Evolutionary conservation across 148 eudicot genomes (phyloP).

Genomic region (Vaccinium corymbosum): DNA sequence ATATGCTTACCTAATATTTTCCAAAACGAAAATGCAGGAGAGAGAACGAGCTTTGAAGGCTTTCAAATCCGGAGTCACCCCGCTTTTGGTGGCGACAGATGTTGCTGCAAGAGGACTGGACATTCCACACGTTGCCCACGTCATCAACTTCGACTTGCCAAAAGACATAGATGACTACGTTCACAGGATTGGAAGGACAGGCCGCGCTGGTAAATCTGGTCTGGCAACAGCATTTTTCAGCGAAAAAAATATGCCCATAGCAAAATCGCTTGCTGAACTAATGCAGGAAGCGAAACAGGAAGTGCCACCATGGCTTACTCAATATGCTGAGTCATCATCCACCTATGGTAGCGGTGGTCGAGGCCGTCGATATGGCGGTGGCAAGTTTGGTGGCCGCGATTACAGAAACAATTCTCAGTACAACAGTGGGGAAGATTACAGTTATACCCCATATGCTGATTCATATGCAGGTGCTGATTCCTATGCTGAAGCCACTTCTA

Average conservation of each 20-base stretch:
- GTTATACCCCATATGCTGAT: constrained; percentile 30
- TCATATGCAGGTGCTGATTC: constrained; percentile 14
- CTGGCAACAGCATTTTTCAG: constrained; percentile 73
- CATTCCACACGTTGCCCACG: constrained; percentile 69
- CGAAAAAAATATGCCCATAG: constrained; percentile 48
- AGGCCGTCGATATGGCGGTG: constrained; percentile 34
- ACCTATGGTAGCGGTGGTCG: constrained; percentile 26
- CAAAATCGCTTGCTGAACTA: constrained; percentile 54
- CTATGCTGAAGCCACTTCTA: neutral
- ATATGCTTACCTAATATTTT: neutral
- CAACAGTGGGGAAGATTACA: constrained; percentile 13
- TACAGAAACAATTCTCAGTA: constrained; percentile 28
- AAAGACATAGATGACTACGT: constrained; percentile 65
- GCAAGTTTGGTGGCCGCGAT: constrained; percentile 56
- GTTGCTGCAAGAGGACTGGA: constrained; percentile 76
- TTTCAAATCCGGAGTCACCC: constrained; percentile 63
- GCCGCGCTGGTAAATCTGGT: constrained; percentile 76
- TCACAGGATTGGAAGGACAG: constrained; percentile 74
- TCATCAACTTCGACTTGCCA: constrained; percentile 70
- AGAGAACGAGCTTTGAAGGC: constrained; percentile 61
- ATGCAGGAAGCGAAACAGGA: constrained; percentile 66
- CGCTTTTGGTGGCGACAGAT: constrained; percentile 78
- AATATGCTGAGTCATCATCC: constrained; percentile 39
- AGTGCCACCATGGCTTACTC: constrained; percentile 58
- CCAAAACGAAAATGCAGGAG: constrained; percentile 34